These are phyloP conservation scores for Aspergillus ochraceus DNA, from an alignment of 2,329 filamentous ascomycete genomes.

Conservation along the genomic window DNA sequence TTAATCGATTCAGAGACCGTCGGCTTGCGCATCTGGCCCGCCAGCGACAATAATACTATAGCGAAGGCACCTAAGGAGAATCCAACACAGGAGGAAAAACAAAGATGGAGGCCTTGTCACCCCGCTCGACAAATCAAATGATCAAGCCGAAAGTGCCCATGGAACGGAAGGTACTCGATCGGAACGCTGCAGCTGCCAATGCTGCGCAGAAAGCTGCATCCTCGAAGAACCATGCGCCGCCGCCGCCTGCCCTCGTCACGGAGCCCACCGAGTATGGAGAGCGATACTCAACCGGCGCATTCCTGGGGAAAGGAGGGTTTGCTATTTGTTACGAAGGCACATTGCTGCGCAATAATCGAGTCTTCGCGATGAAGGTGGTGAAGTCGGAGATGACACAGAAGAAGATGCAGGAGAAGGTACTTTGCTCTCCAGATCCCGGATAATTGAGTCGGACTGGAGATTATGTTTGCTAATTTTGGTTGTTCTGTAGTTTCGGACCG, in stretches of 20 bases:
- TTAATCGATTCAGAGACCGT: conserved; percentile 4
- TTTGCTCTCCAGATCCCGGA: neutral
- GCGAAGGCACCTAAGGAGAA: conserved; percentile 5
- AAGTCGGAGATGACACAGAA: conserved; percentile 51
- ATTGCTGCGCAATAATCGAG: conserved; percentile 42
- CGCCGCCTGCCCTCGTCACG: conserved; percentile 44
- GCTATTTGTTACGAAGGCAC: conserved; percentile 52
- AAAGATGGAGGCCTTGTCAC: conserved; percentile 50
- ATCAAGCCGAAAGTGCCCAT: conserved; percentile 43
- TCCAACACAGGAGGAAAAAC: conserved; percentile 2
- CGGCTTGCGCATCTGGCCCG: conserved; percentile 5
- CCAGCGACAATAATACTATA: conserved; percentile 25
- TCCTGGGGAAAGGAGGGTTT: conserved; percentile 53
- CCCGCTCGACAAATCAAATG: conserved; percentile 49
- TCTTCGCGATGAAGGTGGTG: conserved; percentile 53
- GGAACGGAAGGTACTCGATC: conserved; percentile 40
- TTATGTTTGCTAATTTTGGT: conserved; percentile 10
- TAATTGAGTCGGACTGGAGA: too few relatives aligned
- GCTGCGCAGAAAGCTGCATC: conserved; percentile 33
- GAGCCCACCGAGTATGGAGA: conserved; percentile 48
- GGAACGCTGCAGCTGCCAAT: conserved; percentile 31
- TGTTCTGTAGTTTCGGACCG: conserved; percentile 63
- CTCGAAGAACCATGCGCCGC: conserved; percentile 46
- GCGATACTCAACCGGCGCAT: conserved; percentile 46
- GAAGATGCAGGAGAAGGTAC: conserved; percentile 54